Percentiles rank a stretch among this genome's conserved stretches.
Conservation (phyloP, 495 filamentous ascomycete species). For the Schizothecium vesticola region DNA sequence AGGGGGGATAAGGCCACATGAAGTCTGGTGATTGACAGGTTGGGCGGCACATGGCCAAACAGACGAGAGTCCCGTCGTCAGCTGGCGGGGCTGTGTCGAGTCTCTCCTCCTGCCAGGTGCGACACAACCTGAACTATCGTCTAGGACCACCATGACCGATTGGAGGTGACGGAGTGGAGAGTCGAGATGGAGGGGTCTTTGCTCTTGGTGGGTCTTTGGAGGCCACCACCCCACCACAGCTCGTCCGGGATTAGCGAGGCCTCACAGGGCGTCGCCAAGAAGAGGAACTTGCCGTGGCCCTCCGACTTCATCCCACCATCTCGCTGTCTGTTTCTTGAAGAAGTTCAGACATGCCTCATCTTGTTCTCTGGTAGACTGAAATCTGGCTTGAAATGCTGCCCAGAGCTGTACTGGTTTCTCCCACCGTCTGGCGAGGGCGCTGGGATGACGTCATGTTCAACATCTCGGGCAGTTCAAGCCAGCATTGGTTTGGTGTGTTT, state of each 20-base stretch:
- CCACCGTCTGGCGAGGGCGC: background rate
- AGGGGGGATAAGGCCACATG: too few species aligned
- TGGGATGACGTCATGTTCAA: background rate
- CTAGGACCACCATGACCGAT: too few species aligned
- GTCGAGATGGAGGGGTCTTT: background rate
- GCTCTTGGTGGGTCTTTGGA: too few species aligned
- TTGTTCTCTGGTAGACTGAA: background rate
- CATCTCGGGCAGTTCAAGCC: background rate
- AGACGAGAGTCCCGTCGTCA: background rate
- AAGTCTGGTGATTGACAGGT: too few species aligned
- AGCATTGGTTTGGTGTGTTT: background rate
- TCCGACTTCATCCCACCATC: background rate
- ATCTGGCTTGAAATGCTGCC: too few species aligned
- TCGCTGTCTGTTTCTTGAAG: too few species aligned
- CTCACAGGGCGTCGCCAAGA: background rate
- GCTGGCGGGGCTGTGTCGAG: background rate
- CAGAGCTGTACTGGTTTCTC: background rate
- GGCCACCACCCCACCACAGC: slow-evolving; percentile 7
- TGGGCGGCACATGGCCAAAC: background rate
- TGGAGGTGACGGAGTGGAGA: too few species aligned
- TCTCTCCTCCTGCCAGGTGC: background rate
- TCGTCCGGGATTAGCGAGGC: slow-evolving; percentile 3
- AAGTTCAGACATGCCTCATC: background rate
- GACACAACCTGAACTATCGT: too few species aligned
- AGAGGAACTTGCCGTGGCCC: background rate